phyloP scores from a whole-genome alignment of 306 rosid species.

The Sphenostylis stenocarpa region DNA sequence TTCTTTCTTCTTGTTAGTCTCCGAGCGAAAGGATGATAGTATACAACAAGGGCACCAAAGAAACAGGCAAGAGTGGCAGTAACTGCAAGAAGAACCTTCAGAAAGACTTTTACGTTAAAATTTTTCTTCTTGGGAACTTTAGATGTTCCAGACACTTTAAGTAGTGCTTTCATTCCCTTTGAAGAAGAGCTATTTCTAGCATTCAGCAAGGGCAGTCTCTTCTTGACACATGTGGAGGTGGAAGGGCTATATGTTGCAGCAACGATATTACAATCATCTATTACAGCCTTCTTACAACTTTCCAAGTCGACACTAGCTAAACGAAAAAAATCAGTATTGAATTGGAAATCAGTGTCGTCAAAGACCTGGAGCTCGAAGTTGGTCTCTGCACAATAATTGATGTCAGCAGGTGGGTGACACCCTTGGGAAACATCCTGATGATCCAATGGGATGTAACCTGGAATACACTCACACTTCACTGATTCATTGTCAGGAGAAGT shows the following conservation, averaged over 20 bases:
- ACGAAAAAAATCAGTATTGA: not conserved
- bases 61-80: slow-evolving; percentile 38
- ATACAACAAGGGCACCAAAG: slow-evolving; percentile 30
- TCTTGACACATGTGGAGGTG: slow-evolving; percentile 27
- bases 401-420: slow-evolving; percentile 18
- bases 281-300: slow-evolving; percentile 31
- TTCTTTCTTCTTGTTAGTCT: slow-evolving; percentile 13
- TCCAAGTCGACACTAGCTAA: not conserved
- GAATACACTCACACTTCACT: slow-evolving; percentile 28
- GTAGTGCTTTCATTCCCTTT: slow-evolving; percentile 29
- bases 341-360: slow-evolving; percentile 37
- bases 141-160: slow-evolving; percentile 13
- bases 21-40: slow-evolving; percentile 34
- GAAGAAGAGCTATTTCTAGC: slow-evolving; percentile 41
- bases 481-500: slow-evolving; percentile 39
- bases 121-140: not conserved
- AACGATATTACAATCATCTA: slow-evolving; percentile 33
- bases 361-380: slow-evolving; percentile 29
- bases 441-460: slow-evolving; percentile 24
- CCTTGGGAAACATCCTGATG: slow-evolving; percentile 21
- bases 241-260: slow-evolving; percentile 36
- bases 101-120: slow-evolving; percentile 9
- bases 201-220: slow-evolving; percentile 41
- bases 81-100: slow-evolving; percentile 27
- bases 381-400: slow-evolving; percentile 22